phyloP scores from a whole-genome alignment of 148 eudicot species.

The Rhododendron mucronatum region DNA sequence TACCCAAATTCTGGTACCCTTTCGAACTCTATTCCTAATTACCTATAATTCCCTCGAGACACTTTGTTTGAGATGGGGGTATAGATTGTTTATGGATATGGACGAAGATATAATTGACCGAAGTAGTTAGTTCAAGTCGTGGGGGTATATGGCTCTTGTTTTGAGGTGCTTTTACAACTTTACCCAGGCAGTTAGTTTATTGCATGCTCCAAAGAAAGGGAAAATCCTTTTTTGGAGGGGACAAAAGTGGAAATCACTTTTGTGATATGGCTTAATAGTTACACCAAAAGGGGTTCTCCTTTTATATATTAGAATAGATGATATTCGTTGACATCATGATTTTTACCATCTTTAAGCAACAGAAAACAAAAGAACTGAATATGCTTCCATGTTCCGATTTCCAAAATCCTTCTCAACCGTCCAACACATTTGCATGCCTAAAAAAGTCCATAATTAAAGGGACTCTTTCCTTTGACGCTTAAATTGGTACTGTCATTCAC shows the following conservation, averaged over 20 bases:
- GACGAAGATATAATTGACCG: background rate
- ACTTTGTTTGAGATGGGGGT: background rate
- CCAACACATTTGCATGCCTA: background rate
- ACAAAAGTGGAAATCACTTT: background rate
- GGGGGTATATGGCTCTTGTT: background rate
- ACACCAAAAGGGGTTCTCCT: background rate
- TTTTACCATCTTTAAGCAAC: background rate
- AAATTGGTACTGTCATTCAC: background rate
- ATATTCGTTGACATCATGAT: background rate
- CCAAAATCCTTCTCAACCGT: background rate
- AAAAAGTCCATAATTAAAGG: background rate
- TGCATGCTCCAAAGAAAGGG: background rate
- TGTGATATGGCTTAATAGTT: background rate
- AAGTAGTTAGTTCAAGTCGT: background rate
- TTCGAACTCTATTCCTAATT: background rate
- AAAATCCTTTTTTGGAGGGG: background rate
- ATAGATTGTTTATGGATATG: background rate
- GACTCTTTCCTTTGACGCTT: background rate
- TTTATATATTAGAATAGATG: background rate
- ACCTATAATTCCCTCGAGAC: background rate
- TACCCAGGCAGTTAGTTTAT: background rate
- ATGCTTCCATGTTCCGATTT: background rate
- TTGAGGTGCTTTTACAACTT: background rate
- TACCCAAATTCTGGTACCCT: background rate
- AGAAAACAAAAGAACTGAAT: background rate